Conservation (phyloP, 2,329 filamentous ascomycete species). For the Epichloe festucae region DNA sequence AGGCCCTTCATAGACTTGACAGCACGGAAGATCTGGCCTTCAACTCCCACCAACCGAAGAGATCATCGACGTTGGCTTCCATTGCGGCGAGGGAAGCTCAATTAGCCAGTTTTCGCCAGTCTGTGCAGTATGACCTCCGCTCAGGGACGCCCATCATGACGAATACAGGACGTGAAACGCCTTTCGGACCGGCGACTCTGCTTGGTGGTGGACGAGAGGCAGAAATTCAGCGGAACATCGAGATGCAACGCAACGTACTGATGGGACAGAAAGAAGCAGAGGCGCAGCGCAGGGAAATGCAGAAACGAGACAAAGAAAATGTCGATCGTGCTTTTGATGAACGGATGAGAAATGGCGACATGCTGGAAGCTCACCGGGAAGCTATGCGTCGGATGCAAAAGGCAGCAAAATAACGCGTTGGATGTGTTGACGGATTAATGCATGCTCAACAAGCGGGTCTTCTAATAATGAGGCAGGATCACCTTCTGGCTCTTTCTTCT, state of each 20-base stretch:
- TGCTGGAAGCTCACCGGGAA: slow-evolving; percentile 65
- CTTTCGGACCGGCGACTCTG: slow-evolving; percentile 22
- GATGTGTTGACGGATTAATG: not conserved
- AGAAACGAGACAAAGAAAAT: slow-evolving; percentile 42
- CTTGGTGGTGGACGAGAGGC: slow-evolving; percentile 22
- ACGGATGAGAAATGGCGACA: slow-evolving; percentile 61
- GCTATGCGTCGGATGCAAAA: slow-evolving; percentile 69
- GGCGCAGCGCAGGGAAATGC: slow-evolving; percentile 44
- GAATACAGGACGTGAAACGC: slow-evolving; percentile 24
- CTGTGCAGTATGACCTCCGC: slow-evolving; percentile 49
- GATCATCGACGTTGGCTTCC: slow-evolving; percentile 29
- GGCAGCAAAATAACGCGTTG: not conserved
- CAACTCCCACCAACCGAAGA: slow-evolving; percentile 42
- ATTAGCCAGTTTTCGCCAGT: slow-evolving; percentile 55
- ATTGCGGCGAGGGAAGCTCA: slow-evolving; percentile 39
- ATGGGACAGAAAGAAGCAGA: slow-evolving; percentile 51
- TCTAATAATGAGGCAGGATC: not conserved
- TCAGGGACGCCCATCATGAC: slow-evolving; percentile 23
- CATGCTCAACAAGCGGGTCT: not conserved
- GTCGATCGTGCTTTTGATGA: slow-evolving; percentile 55
- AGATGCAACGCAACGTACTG: slow-evolving; percentile 41
- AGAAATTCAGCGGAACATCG: slow-evolving; percentile 35
- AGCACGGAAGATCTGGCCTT: slow-evolving; percentile 26
- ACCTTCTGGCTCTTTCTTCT: not conserved
- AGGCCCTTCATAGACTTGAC: slow-evolving; percentile 12